Evolutionary conservation across 176 grass and related monocot genomes (phyloP), one percentile per base, ranked within the genome.

Genomic region (Panicum miliaceum): DNA sequence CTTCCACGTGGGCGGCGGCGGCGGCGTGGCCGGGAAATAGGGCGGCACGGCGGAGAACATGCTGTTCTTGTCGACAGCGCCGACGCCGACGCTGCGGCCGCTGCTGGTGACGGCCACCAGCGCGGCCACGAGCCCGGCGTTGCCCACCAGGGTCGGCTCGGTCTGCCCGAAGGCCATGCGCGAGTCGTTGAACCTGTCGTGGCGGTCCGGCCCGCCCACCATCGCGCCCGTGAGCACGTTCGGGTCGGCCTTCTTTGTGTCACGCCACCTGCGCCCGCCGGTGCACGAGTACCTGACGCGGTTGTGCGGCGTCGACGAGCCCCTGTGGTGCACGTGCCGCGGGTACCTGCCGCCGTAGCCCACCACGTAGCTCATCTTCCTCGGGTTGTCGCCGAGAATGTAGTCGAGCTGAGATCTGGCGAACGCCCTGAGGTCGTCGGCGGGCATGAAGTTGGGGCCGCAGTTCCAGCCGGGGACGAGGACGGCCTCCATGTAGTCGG

Each of bases 41-140:
- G 96, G 91, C 4, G 93, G 93, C 85, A 99, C 91, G 18, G 93
- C 89, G 2, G 96, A 99, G 89, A 98, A 98, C 46, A 99, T 96
- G 73, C 91, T 96, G 82, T 96, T 99, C 81, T 76, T 96, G 85
- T 99, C 93, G 80, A 96, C 73, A 68, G 91, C 70, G 73, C 82
- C 52, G 59, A 94, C 77, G 68, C 93, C 86, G 7, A 53, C 64
- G 34, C 83, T 70, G 2, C 77, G 61, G 4, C 86, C 90, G 63
- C 75, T 89, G 85, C 80, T 65, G 22, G 96, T 99, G 65, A 99
- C 45, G 23, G 96, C 87, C 15, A 99, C 86, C 15, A 99, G 85
- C 8, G 93, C 90, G 22, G 96, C 96, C 25, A 96, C 93, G 32
- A 99, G 88, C 2, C 84, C 93, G 6, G 96, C 91, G 72, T 96